These are phyloP conservation scores for Athelia psychrophila DNA, from an alignment of 1,284 basidiomycete species.

Conservation along the genomic window DNA sequence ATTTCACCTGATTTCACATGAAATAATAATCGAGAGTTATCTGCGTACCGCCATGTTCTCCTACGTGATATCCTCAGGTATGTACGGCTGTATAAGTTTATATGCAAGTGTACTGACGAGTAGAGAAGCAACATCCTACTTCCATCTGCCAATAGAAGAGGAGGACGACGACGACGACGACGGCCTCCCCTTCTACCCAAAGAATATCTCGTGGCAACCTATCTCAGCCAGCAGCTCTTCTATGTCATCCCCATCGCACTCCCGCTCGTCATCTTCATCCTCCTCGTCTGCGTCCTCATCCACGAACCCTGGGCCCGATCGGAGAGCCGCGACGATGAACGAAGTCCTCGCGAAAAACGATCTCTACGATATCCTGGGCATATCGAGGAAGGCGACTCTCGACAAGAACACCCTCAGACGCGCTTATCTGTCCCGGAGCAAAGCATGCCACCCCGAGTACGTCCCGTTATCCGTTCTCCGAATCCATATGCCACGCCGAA, in stretches of 20 bases:
- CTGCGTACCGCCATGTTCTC: conserved; percentile 47
- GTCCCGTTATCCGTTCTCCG: conserved; percentile 32
- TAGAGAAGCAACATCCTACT: conserved; percentile 50
- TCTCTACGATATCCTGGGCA: conserved; percentile 73
- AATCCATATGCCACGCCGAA: neutral
- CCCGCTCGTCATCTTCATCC: conserved; percentile 21
- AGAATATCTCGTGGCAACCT: conserved; percentile 45
- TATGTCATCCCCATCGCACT: conserved; percentile 17
- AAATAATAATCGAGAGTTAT: conserved; percentile 25
- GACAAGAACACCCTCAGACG: conserved; percentile 68
- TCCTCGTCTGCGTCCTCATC: conserved; percentile 14
- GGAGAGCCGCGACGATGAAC: conserved; percentile 38
- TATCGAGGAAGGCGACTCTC: conserved; percentile 46
- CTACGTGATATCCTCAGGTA: conserved; percentile 52
- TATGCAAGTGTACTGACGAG: neutral
- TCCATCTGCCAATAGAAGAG: conserved; percentile 60
- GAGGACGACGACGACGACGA: conserved; percentile 44
- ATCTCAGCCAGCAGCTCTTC: conserved; percentile 23
- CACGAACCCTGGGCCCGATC: conserved; percentile 4
- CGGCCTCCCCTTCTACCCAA: conserved; percentile 29
- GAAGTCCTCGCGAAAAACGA: conserved; percentile 59
- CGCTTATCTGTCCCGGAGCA: conserved; percentile 75
- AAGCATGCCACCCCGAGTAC: conserved; percentile 82
- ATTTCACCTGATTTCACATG: no score
- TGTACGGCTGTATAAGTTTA: conserved; percentile 4